Percentiles rank a stretch among this genome's conserved stretches.
phyloP scores from a whole-genome alignment of 495 filamentous ascomycete species.

The Hyaloscypha bicolor region DNA sequence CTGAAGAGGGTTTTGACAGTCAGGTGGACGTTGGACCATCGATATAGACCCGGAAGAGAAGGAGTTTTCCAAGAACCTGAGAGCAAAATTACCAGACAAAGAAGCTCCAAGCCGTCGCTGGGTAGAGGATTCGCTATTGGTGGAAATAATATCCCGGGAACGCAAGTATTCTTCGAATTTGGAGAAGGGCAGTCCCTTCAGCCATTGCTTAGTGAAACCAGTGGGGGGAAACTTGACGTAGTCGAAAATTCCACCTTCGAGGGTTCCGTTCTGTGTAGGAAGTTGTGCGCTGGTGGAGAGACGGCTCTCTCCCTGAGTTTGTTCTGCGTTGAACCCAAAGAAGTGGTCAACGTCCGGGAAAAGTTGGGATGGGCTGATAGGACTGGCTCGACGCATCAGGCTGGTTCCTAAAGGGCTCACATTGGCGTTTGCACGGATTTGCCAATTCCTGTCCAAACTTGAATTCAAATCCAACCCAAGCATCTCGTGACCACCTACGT shows the following conservation, averaged over 20 bases:
- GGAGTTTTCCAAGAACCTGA: constrained; percentile 7
- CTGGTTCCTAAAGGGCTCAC: background rate
- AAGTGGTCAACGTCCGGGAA: constrained; percentile 1
- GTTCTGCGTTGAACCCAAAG: background rate
- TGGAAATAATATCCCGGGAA: constrained; percentile 2
- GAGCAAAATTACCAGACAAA: background rate
- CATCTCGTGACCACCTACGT: constrained; percentile 6
- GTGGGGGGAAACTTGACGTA: background rate
- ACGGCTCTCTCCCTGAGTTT: background rate
- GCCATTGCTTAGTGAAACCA: constrained; percentile 10
- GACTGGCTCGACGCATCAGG: constrained; percentile 3
- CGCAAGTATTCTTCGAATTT: constrained; percentile 4
- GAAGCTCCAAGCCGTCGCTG: constrained; percentile 5
- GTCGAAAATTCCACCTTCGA: constrained; percentile 2
- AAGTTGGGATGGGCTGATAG: constrained; percentile 1
- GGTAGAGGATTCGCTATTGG: constrained; percentile 3
- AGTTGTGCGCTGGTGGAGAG: constrained; percentile 1
- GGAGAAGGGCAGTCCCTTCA: background rate
- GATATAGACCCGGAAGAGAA: background rate
- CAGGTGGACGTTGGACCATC: background rate
- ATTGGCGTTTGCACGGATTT: constrained; percentile 2
- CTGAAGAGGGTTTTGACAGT: background rate
- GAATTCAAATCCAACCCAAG: constrained; percentile 5
- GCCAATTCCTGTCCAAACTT: background rate
- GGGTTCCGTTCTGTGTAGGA: constrained; percentile 2